These are phyloP conservation scores for Serendipita vermifera DNA, from an alignment of 768 basidiomycete genomes.

Conservation along the genomic window DNA sequence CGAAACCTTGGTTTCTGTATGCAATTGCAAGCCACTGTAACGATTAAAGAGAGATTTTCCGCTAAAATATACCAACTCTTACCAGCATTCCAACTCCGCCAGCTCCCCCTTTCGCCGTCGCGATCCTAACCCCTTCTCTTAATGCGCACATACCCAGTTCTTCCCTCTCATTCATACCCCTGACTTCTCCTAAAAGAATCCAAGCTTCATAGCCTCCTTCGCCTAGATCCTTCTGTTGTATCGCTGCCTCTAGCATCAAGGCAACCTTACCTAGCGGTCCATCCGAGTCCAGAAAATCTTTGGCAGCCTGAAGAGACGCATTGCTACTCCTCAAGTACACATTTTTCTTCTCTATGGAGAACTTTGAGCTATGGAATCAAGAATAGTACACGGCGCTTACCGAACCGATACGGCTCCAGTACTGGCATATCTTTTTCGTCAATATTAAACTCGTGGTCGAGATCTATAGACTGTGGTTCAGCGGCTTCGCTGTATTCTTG, in stretches of 20 bases:
- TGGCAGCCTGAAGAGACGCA: constrained; percentile 52
- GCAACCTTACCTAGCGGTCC: constrained; percentile 82
- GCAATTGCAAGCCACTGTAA: constrained; percentile 83
- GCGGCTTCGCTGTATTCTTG: too few relatives aligned
- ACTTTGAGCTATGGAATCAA: too few relatives aligned
- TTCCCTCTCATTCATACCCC: constrained; percentile 82
- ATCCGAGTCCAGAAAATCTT: constrained; percentile 60
- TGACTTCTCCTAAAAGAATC: constrained; percentile 80
- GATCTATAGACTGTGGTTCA: constrained; percentile 37
- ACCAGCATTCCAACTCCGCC: constrained; percentile 64
- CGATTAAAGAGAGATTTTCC: constrained; percentile 13
- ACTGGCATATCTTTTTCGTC: constrained; percentile 65
- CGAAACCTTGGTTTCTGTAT: constrained; percentile 88
- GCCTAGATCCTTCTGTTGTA: constrained; percentile 67
- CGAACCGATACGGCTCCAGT: constrained; percentile 61
- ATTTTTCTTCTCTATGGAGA: constrained; percentile 52
- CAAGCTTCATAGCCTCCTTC: constrained; percentile 81
- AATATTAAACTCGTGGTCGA: constrained; percentile 31
- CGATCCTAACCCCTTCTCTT: constrained; percentile 52
- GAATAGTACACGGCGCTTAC: too few relatives aligned
- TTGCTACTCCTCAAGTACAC: constrained; percentile 38
- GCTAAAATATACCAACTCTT: constrained; percentile 18
- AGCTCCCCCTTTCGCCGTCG: constrained; percentile 45
- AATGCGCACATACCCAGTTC: constrained; percentile 75
- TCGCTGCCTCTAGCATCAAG: constrained; percentile 79